Evolutionary conservation across 2,329 filamentous ascomycete genomes (phyloP).

Genomic region (Colletotrichum lindemuthianum): DNA sequence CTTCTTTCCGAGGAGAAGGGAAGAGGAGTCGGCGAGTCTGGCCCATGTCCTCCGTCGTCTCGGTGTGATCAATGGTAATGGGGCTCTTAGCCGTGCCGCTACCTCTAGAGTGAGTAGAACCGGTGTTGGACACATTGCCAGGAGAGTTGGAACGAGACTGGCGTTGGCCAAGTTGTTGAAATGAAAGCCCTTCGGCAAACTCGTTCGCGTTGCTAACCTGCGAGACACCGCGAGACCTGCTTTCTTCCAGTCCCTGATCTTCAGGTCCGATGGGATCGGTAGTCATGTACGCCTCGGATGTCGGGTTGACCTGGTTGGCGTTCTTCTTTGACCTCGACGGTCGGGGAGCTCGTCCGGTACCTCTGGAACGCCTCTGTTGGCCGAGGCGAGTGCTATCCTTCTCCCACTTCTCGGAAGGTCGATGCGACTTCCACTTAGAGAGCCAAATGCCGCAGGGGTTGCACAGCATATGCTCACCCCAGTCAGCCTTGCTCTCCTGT

Average conservation of each 20-base stretch:
- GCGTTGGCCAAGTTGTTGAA: constrained; percentile 20
- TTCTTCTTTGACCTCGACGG: constrained; percentile 57
- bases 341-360: constrained; percentile 49
- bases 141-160: constrained; percentile 25
- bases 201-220: constrained; percentile 33
- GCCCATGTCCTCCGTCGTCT: constrained; percentile 59
- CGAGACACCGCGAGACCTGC: constrained; percentile 30
- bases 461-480: constrained; percentile 81
- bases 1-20: constrained; percentile 77
- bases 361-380: constrained; percentile 61
- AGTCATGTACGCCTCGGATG: constrained; percentile 64
- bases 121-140: constrained; percentile 45
- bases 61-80: constrained; percentile 61
- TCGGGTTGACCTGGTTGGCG: constrained; percentile 58
- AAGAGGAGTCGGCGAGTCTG: constrained; percentile 78
- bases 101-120: constrained; percentile 64
- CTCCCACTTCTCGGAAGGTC: constrained; percentile 86
- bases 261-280: constrained; percentile 63
- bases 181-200: constrained; percentile 13
- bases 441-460: constrained; percentile 98
- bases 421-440: constrained; percentile 84
- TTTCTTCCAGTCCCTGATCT: constrained; percentile 29
- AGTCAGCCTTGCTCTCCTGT: constrained; percentile 72
- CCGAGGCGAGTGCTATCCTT: constrained; percentile 65
- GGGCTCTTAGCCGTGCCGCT: constrained; percentile 67